These are phyloP conservation scores for Cymodocea nodosa DNA, from an alignment of 116 monocot species.

Conservation along the genomic window DNA sequence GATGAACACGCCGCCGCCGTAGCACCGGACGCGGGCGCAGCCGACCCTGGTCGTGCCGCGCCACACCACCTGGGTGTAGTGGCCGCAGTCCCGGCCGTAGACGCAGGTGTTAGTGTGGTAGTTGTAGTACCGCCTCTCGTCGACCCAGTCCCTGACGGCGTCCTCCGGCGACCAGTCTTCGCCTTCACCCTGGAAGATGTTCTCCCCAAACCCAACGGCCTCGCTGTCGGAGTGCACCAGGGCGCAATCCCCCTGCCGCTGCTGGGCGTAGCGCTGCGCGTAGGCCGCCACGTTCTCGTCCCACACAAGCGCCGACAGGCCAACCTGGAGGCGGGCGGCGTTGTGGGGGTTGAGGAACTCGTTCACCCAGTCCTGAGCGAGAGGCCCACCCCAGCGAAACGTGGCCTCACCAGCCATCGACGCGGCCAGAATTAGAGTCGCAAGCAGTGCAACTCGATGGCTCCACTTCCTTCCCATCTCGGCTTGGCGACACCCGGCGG, in stretches of 20 bases:
- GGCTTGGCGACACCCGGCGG: no score
- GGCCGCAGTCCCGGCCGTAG: slow-evolving; percentile 12
- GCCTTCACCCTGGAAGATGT: slow-evolving; percentile 16
- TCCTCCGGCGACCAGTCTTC: slow-evolving; percentile 11
- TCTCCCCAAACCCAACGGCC: slow-evolving; percentile 9
- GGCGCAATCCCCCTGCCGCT: slow-evolving; percentile 10
- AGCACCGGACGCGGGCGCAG: slow-evolving; percentile 16
- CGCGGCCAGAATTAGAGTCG: no score
- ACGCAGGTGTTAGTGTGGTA: slow-evolving; percentile 15
- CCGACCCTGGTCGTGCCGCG: slow-evolving; percentile 11
- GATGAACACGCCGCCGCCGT: slow-evolving; percentile 13
- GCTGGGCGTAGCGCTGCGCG: slow-evolving; percentile 19
- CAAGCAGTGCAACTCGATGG: no score
- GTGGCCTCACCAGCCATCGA: no score
- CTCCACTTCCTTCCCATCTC: no score
- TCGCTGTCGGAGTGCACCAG: slow-evolving; percentile 17
- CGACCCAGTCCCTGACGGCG: slow-evolving; percentile 16
- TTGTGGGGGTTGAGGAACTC: slow-evolving; percentile 26
- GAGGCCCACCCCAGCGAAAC: no score
- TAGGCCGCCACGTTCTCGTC: slow-evolving; percentile 16
- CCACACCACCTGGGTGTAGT: slow-evolving; percentile 27
- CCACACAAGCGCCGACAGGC: slow-evolving; percentile 15
- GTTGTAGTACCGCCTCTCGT: slow-evolving; percentile 15
- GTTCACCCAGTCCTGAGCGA: no score
- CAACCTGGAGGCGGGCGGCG: slow-evolving; percentile 13